Evolutionary conservation across 2,329 filamentous ascomycete species (phyloP), one percentile per base, ranked within the genome.

Genomic region (Fusarium sp.): DNA sequence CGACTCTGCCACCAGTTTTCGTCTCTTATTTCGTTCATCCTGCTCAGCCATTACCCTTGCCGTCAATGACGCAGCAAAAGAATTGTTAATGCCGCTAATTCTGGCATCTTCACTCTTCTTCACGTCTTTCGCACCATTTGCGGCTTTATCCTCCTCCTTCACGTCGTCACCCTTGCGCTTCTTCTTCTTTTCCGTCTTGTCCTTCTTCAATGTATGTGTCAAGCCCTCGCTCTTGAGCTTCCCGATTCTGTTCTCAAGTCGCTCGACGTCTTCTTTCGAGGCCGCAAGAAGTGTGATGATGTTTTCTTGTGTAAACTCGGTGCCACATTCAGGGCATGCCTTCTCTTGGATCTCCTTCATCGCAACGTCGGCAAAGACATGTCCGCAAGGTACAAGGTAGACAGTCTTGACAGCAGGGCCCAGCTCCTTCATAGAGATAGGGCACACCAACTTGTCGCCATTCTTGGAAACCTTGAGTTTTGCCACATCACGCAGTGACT

Each of bases 371-470:
- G 93, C 91, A 80, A 98, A 98, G 1, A 93, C 94, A 82, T 99
- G 97, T 0, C 96, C 97, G 75, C 96, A 99, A 0, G 96, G 96
- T 6, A 98, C 92, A 4, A 99, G 75, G 74, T 98, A 99, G 2
- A 97, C 93, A 1, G 93, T 86, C 79, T 91, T 95, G 16, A 91
- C 89, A 7, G 85, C 85, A 0, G 94, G 89, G 0, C 96, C 96
- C 26, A 99, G 81, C 77, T 92, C 90, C 77, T 97, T 97, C 74
- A 92, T 88, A 3, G 94, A 97, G 56, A 98, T 87, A 0, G 95
- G 94, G 75, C 96, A 99, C 30, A 93, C 87, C 86, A 91, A 94
- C 59, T 84, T 86, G 73, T 90, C 87, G 31, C 74, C 78, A 4
- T 64, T 75, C 62, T 77, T 78, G 30, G 76, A 76, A 75, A 97